Conservation (phyloP, 441 rosid genomes). For the Syzygium syzygioides region DNA sequence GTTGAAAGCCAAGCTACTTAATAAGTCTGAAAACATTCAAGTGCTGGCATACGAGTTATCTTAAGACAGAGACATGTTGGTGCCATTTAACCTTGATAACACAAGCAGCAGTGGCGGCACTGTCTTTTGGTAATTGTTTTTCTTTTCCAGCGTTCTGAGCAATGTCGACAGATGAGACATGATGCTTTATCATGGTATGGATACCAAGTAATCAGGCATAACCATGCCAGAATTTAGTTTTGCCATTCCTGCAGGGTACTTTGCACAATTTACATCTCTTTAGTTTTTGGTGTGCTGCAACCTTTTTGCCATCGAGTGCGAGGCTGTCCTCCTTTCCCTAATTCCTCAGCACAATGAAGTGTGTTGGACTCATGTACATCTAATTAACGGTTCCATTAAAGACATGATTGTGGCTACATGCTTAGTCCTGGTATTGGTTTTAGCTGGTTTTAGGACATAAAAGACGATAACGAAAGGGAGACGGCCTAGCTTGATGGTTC, state of each 20-base stretch:
- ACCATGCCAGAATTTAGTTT: neutral
- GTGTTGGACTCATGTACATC: neutral
- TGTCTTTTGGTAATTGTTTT: neutral
- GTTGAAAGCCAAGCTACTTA: neutral
- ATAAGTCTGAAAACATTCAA: neutral
- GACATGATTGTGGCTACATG: neutral
- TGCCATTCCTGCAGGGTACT: neutral
- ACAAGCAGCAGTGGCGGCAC: neutral
- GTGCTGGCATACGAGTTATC: neutral
- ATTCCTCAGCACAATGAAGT: neutral
- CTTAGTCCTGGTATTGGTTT: neutral
- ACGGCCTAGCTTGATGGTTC: neutral
- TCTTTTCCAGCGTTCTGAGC: neutral
- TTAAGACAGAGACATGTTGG: neutral
- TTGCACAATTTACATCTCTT: neutral
- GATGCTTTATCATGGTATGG: neutral
- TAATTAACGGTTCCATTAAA: neutral
- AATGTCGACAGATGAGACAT: neutral
- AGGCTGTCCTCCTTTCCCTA: neutral
- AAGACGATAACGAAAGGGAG: neutral
- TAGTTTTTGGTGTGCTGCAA: neutral
- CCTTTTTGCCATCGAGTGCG: neutral
- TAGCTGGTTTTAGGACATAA: neutral
- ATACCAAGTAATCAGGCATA: neutral
- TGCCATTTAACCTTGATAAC: neutral